Conservation (phyloP, 352 stramenopile species). For the Phytopythium boreale region DNA sequence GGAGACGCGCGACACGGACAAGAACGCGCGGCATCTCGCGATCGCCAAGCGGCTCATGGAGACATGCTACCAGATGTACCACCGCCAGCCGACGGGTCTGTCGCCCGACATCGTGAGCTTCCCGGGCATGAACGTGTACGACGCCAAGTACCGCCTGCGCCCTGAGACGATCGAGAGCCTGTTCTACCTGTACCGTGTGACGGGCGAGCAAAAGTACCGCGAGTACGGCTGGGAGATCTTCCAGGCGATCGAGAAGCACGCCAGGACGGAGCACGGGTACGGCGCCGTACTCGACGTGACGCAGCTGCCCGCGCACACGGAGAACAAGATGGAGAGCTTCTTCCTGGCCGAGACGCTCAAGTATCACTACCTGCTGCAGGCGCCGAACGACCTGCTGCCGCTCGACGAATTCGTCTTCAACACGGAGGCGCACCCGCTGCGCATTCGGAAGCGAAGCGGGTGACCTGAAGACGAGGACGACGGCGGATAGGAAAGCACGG, state of each 20-base stretch:
- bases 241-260: conserved; percentile 90
- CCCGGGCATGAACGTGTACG: conserved; percentile 46
- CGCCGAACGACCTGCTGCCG: conserved; percentile 68
- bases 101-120: conserved; percentile 93
- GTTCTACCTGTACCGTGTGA: conserved; percentile 96
- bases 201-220: conserved; percentile 92
- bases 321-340: conserved; percentile 98
- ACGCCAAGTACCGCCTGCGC: conserved; percentile 91
- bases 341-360: conserved; percentile 99
- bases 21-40: conserved; percentile 83
- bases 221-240: conserved; percentile 97
- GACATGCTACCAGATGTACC: conserved; percentile 96
- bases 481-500: not conserved
- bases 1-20: conserved; percentile 48
- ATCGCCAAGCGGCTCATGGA: conserved; percentile 89
- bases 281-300: conserved; percentile 58
- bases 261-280: conserved; percentile 89
- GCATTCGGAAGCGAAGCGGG: conserved; percentile 29
- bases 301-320: conserved; percentile 41
- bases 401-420: conserved; percentile 97
- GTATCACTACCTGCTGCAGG: conserved; percentile 96
- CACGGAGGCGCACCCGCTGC: conserved; percentile 94
- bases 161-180: conserved; percentile 96
- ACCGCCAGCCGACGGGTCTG: conserved; percentile 88
- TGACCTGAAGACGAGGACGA: not conserved